Percentiles rank a stretch among this genome's conserved stretches.
Evolutionary conservation across 1,284 basidiomycete genomes (phyloP).

Genomic region (Tilletia setariae): DNA sequence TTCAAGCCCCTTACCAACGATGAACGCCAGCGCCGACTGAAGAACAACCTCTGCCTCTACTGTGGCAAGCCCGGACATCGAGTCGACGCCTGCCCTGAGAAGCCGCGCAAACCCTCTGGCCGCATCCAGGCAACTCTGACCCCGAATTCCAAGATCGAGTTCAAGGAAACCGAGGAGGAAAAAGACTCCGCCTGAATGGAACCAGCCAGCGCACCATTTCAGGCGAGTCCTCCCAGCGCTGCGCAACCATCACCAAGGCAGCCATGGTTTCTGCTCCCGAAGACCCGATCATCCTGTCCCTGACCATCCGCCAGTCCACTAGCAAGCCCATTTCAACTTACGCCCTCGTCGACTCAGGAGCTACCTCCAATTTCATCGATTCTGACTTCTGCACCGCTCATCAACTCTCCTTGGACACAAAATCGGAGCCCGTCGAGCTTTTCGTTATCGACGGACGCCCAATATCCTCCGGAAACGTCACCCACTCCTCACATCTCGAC

Average conservation of each 20-base stretch:
- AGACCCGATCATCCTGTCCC: too few relatives aligned
- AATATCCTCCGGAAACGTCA: neutral
- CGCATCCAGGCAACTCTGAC: too few relatives aligned
- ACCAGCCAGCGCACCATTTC: too few relatives aligned
- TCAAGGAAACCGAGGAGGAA: too few relatives aligned
- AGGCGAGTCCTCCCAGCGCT: too few relatives aligned
- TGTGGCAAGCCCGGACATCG: neutral
- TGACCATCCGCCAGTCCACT: too few relatives aligned
- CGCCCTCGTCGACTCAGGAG: neutral
- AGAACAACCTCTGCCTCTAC: too few relatives aligned
- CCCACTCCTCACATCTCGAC: neutral
- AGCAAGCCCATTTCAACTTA: neutral
- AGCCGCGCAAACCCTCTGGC: too few relatives aligned
- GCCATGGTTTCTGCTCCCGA: too few relatives aligned
- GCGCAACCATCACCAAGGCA: too few relatives aligned
- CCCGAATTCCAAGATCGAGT: too few relatives aligned
- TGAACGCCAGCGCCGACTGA: neutral
- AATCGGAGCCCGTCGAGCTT: neutral
- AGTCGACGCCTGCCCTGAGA: neutral
- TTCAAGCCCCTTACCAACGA: neutral
- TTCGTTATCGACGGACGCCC: neutral
- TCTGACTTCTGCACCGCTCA: neutral
- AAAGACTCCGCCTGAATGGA: too few relatives aligned
- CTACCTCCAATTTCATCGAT: neutral
- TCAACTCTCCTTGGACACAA: neutral